Conservation (phyloP, 1,139 yeast species). For the Tardiomyces depauwii region DNA sequence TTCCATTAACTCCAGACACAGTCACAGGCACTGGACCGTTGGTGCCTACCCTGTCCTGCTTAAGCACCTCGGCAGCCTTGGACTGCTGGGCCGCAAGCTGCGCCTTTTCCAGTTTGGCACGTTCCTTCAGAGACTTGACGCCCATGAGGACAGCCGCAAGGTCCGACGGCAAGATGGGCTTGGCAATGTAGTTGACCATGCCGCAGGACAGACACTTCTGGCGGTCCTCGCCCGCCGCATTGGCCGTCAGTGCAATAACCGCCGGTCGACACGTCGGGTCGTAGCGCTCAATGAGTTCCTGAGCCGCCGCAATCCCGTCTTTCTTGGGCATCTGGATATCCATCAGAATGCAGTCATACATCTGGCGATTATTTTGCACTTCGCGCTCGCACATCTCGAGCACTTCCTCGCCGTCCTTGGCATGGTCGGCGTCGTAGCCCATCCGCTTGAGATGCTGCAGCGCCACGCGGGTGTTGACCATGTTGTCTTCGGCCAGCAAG, state of each 20-base stretch:
- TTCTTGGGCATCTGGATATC: constrained; percentile 47
- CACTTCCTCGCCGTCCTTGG: constrained; percentile 44
- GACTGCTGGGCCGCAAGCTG: too few relatives aligned
- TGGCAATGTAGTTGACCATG: constrained; percentile 45
- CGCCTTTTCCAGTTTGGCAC: background rate
- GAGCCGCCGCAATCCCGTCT: constrained; percentile 41
- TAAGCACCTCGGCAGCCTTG: too few relatives aligned
- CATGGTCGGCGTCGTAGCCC: constrained; percentile 45
- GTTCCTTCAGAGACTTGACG: constrained; percentile 11
- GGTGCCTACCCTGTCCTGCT: too few relatives aligned
- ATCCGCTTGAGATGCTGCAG: constrained; percentile 39
- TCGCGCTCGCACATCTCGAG: constrained; percentile 31
- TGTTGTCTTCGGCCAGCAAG: constrained; percentile 43
- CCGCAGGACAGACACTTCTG: constrained; percentile 38
- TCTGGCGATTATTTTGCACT: constrained; percentile 19
- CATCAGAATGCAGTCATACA: constrained; percentile 42
- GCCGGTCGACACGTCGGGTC: constrained; percentile 27
- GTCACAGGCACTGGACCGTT: too few relatives aligned
- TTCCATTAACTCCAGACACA: too few relatives aligned
- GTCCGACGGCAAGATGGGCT: constrained; percentile 43
- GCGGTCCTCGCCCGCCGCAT: constrained; percentile 47
- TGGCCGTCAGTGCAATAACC: constrained; percentile 44
- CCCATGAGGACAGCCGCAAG: constrained; percentile 25
- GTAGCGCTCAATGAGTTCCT: constrained; percentile 22
- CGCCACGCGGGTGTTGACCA: constrained; percentile 41